Conservation (phyloP, 108 stramenopile genomes). For the Schizochytrium sp. region DNA sequence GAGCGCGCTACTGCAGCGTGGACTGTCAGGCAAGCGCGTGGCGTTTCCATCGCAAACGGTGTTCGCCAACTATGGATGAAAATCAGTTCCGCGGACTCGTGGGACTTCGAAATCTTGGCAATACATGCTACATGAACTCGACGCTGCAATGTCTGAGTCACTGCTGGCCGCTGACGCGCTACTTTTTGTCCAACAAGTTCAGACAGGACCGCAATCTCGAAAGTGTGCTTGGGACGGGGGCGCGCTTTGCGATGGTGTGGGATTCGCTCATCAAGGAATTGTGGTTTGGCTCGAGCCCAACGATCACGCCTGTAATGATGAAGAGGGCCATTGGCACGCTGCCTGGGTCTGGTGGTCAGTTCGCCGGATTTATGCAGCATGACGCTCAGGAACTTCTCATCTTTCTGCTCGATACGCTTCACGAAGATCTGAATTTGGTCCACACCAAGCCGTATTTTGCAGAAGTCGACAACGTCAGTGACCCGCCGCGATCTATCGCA, state of each 20-base stretch:
- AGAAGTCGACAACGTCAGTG: constrained; percentile 47
- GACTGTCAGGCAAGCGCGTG: neutral
- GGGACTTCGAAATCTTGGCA: constrained; percentile 30
- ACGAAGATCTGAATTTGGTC: constrained; percentile 95
- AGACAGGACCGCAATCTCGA: constrained; percentile 64
- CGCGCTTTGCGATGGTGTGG: constrained; percentile 78
- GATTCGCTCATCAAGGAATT: constrained; percentile 70
- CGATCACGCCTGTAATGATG: constrained; percentile 60
- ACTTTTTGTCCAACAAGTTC: constrained; percentile 36
- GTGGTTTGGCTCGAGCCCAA: constrained; percentile 75
- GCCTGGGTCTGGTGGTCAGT: constrained; percentile 74
- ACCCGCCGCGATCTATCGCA: constrained; percentile 59
- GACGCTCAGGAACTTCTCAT: constrained; percentile 92
- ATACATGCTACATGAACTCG: constrained; percentile 43
- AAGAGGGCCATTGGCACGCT: constrained; percentile 69
- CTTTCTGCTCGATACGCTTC: constrained; percentile 85
- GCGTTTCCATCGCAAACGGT: neutral
- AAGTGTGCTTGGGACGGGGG: constrained; percentile 86
- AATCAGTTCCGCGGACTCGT: neutral
- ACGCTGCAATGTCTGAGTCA: constrained; percentile 39
- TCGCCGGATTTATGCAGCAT: constrained; percentile 95
- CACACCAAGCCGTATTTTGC: constrained; percentile 79
- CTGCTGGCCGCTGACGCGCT: constrained; percentile 33
- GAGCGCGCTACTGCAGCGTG: neutral
- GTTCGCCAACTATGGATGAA: neutral